Evolutionary conservation across 1,139 yeast genomes (phyloP), one percentile per base, ranked within the genome.

Genomic region (Geotrichum phurueaensis): DNA sequence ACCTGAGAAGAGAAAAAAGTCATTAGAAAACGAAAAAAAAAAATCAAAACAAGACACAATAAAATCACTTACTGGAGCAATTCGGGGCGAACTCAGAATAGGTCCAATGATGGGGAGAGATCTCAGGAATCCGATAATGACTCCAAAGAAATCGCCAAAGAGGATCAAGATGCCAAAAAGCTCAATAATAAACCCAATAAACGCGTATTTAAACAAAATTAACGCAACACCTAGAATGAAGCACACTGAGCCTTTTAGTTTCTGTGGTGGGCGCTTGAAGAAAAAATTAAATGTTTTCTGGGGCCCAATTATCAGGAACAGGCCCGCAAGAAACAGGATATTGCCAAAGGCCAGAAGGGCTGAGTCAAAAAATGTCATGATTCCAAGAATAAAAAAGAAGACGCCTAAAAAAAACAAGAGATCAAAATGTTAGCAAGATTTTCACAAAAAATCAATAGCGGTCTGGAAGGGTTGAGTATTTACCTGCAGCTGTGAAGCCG

Each of bases 111-210:
- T 73, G 1, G 99, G 99, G 70, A 94, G 76, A 2, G 96, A 87
- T 71, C 97, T 81, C 69, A 94, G 79, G 70, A 94, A 92, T 67
- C 89, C 89, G n/a, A 94, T 83, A 61, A 94, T 86, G 25, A 96
- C 89, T 15, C 96, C 94, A 70, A 90, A 87, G 72, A 90, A 89
- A 73, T 90, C 96, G 45, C 96, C 98, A 75, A 94, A 94, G 58
- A 94, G 78, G 6, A 92, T 92, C 66, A 92, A 76, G 49, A 94
- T 90, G 22, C 99, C 99, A 66, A 92, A 78, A 60, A 88, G 83
- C 73, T 94, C 99, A 61, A 94, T 77, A 10, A 86, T 73, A 69
- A 94, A 92, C 23, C 99, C 99, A 52, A 87, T 71, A 70, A 94
- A 89, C 5, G 98, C 84, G 76, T 86, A 81, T 70, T 87, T 89